Conservation (phyloP, 2,329 filamentous ascomycete species). For the Penicillium sp. region DNA sequence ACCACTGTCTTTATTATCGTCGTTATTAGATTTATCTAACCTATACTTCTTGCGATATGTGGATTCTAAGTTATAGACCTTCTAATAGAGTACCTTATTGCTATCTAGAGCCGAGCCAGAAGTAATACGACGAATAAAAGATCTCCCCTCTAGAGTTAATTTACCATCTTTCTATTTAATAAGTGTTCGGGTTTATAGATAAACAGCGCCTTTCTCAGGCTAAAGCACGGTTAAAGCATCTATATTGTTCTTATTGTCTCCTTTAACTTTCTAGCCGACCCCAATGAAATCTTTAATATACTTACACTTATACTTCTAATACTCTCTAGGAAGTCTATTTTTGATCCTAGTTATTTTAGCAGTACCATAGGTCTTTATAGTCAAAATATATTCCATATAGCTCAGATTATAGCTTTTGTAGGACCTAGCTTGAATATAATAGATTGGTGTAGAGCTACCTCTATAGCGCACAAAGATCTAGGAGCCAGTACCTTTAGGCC, state of each 20-base stretch:
- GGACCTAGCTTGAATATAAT: conserved; percentile 16
- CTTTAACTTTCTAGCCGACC: conserved; percentile 20
- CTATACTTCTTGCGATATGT: conserved; percentile 7
- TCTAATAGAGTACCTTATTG: conserved; percentile 18
- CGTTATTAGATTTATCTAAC: conserved; percentile 1
- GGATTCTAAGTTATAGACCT: conserved; percentile 10
- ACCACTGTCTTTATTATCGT: conserved; percentile 1
- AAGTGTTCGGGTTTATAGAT: conserved; percentile 16
- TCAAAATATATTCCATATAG: conserved; percentile 3
- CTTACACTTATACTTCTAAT: conserved; percentile 10
- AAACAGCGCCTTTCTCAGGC: conserved; percentile 6
- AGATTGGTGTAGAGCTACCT: conserved; percentile 9
- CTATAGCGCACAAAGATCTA: conserved; percentile 19
- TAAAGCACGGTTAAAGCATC: conserved; percentile 12
- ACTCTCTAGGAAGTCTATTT: conserved; percentile 3
- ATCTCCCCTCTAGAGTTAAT: conserved; percentile 10
- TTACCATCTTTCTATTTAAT: conserved; percentile 17
- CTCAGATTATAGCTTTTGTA: conserved; percentile 11
- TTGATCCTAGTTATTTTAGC: background rate
- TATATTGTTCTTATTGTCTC: conserved; percentile 9
- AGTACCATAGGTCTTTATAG: conserved; percentile 3
- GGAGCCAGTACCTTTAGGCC: conserved; percentile 16
- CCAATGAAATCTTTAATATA: conserved; percentile 15
- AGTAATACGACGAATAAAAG: conserved; percentile 17
- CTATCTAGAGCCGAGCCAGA: conserved; percentile 11